A percentile compares a stretch with the other conserved stretches of the same genome.
These are phyloP conservation scores for Chaetothyriales sp. DNA, from an alignment of 2,329 filamentous ascomycete genomes.

Conservation along the genomic window DNA sequence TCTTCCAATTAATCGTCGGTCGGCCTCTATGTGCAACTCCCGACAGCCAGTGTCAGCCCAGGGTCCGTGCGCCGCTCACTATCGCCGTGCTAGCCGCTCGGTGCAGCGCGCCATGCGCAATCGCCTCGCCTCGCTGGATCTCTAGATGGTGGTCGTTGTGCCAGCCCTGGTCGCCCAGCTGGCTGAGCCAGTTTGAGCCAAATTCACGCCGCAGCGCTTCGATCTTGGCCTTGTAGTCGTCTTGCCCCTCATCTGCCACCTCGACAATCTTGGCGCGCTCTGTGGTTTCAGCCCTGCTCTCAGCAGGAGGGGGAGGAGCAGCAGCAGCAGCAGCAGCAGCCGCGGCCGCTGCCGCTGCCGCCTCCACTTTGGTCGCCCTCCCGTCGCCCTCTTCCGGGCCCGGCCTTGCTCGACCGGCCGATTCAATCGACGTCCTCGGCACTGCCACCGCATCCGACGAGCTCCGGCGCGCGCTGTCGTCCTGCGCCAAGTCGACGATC, in stretches of 20 bases:
- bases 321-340: too few relatives aligned
- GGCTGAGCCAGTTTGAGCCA: constrained; percentile 75
- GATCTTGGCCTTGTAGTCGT: constrained; percentile 59
- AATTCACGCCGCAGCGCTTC: constrained; percentile 74
- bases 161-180: constrained; percentile 63
- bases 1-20: constrained; percentile 6
- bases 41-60: constrained; percentile 18
- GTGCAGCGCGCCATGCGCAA: constrained; percentile 16
- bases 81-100: constrained; percentile 28
- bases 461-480: constrained; percentile 19
- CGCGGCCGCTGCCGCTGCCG: too few relatives aligned
- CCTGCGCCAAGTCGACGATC: constrained; percentile 44
- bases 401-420: neutral
- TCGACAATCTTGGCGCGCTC: neutral
- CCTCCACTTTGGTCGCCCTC: too few relatives aligned
- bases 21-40: neutral
- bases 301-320: too few relatives aligned
- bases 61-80: constrained; percentile 27
- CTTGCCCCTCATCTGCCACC: neutral
- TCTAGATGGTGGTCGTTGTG: constrained; percentile 21
- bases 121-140: constrained; percentile 8
- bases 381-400: neutral
- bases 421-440: constrained; percentile 7
- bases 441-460: neutral
- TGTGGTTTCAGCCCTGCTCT: neutral